A percentile compares a stretch with the other conserved stretches of the same genome.
Conservation (phyloP, 2,329 filamentous ascomycete genomes). For the Lachnellula cervina region DNA sequence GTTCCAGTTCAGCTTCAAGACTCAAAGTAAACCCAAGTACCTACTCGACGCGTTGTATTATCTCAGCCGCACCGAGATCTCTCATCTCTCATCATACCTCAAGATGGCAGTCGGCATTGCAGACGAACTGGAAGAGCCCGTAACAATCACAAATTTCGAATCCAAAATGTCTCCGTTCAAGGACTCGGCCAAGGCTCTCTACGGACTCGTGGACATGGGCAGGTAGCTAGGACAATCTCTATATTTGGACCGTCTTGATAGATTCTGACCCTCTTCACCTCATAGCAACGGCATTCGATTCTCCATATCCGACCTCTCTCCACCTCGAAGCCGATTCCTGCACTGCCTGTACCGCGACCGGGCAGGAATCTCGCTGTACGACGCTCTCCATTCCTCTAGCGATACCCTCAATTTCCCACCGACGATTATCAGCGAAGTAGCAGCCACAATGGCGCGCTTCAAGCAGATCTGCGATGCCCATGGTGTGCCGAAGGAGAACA, state of each 20-base stretch:
- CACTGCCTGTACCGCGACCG: slow-evolving; percentile 74
- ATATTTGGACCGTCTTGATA: not conserved
- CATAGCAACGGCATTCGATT: slow-evolving; percentile 86
- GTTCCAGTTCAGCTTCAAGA: too few relatives aligned
- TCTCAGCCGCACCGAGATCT: not conserved
- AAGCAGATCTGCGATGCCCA: slow-evolving; percentile 65
- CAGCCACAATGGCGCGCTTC: slow-evolving; percentile 65
- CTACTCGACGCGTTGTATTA: not conserved
- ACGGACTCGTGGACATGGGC: slow-evolving; percentile 33
- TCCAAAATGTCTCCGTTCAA: slow-evolving; percentile 24
- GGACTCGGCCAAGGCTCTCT: slow-evolving; percentile 21
- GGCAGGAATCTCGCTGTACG: slow-evolving; percentile 78
- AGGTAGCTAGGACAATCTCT: slow-evolving; percentile 22
- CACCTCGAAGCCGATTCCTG: slow-evolving; percentile 65
- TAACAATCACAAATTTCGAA: slow-evolving; percentile 30
- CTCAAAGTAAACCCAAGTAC: too few relatives aligned
- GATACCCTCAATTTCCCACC: slow-evolving; percentile 40
- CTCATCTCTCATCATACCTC: not conserved
- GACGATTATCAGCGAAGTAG: slow-evolving; percentile 60
- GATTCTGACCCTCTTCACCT: slow-evolving; percentile 7
- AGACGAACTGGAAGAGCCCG: slow-evolving; percentile 19
- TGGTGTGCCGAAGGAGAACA: slow-evolving; percentile 57
- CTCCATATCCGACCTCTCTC: slow-evolving; percentile 77
- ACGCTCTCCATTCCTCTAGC: slow-evolving; percentile 59
- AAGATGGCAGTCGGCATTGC: slow-evolving; percentile 11